Conservation (phyloP, 495 filamentous ascomycete genomes). For the Lasiosphaeriaceae sp. region DNA sequence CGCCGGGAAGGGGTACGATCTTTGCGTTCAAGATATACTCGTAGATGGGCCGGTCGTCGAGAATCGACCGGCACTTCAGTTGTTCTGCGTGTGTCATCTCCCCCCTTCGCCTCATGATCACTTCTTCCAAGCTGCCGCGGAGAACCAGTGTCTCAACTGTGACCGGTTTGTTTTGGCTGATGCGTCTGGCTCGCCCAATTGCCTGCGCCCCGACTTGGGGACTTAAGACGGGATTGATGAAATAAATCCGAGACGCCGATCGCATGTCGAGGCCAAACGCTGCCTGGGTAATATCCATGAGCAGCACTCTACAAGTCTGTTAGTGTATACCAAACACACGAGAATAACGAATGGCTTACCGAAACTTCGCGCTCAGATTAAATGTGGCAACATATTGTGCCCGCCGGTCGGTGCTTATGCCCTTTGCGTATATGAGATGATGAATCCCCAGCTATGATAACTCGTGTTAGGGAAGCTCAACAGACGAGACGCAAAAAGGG, state of each 20-base stretch:
- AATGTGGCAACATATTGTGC: slow-evolving; percentile 75
- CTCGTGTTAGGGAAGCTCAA: slow-evolving; percentile 20
- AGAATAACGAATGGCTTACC: slow-evolving; percentile 18
- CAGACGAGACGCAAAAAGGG: not conserved
- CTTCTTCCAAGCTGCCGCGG: slow-evolving; percentile 79
- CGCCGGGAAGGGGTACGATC: slow-evolving; percentile 56
- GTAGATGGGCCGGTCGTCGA: slow-evolving; percentile 75
- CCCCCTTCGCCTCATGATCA: slow-evolving; percentile 68
- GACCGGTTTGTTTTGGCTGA: slow-evolving; percentile 77
- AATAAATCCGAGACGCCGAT: slow-evolving; percentile 81
- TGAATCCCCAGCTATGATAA: slow-evolving; percentile 55
- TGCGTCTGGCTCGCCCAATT: slow-evolving; percentile 84
- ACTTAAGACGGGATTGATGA: slow-evolving; percentile 84
- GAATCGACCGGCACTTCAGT: slow-evolving; percentile 60
- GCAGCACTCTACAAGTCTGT: slow-evolving; percentile 58
- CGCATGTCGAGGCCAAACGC: slow-evolving; percentile 83
- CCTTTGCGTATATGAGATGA: slow-evolving; percentile 77
- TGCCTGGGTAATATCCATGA: slow-evolving; percentile 87
- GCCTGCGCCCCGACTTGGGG: slow-evolving; percentile 87
- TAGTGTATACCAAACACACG: not conserved
- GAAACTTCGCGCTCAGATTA: slow-evolving; percentile 57
- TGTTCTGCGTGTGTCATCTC: slow-evolving; percentile 76
- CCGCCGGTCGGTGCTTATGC: slow-evolving; percentile 53
- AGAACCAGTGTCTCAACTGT: slow-evolving; percentile 84
- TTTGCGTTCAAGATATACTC: slow-evolving; percentile 71